Conservation (phyloP, 768 basidiomycete species). For the Megacollybia marginata region DNA sequence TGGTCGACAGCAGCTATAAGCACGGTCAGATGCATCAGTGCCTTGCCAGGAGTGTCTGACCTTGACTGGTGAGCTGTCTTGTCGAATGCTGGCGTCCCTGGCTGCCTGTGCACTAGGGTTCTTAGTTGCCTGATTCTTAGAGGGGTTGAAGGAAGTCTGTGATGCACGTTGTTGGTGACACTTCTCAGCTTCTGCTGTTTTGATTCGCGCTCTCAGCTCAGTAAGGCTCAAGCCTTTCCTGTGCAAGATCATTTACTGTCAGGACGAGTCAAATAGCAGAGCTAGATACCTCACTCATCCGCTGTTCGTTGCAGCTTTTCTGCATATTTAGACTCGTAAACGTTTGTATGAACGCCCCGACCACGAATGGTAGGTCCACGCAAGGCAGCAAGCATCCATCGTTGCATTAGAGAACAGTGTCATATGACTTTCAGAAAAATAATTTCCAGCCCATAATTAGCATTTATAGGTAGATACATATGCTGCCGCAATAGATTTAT, state of each 20-base stretch:
- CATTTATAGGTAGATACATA: too few species aligned
- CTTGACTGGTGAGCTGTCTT: slow-evolving; percentile 65
- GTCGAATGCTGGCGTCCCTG: slow-evolving; percentile 25
- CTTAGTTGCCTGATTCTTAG: slow-evolving; percentile 6
- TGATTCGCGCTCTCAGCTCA: slow-evolving; percentile 26
- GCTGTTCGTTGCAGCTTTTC: slow-evolving; percentile 61
- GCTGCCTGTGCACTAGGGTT: slow-evolving; percentile 7
- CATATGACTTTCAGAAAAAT: too few species aligned
- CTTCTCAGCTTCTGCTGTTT: slow-evolving; percentile 24
- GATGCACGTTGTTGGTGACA: slow-evolving; percentile 12
- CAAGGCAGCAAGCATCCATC: too few species aligned
- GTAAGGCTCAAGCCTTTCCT: slow-evolving; percentile 39
- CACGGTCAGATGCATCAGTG: background rate
- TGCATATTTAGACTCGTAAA: slow-evolving; percentile 46
- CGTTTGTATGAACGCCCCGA: too few species aligned
- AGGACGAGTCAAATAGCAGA: slow-evolving; percentile 12
- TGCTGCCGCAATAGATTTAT: too few species aligned
- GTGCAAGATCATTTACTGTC: slow-evolving; percentile 9
- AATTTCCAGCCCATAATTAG: too few species aligned
- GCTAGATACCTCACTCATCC: slow-evolving; percentile 41
- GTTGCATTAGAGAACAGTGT: too few species aligned
- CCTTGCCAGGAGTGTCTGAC: slow-evolving; percentile 23
- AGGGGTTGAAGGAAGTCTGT: slow-evolving; percentile 3
- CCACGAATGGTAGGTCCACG: too few species aligned
- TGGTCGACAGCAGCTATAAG: slow-evolving; percentile 66